These are phyloP conservation scores for Peronospora farinosa DNA, from an alignment of 352 stramenopile genomes.

Conservation along the genomic window DNA sequence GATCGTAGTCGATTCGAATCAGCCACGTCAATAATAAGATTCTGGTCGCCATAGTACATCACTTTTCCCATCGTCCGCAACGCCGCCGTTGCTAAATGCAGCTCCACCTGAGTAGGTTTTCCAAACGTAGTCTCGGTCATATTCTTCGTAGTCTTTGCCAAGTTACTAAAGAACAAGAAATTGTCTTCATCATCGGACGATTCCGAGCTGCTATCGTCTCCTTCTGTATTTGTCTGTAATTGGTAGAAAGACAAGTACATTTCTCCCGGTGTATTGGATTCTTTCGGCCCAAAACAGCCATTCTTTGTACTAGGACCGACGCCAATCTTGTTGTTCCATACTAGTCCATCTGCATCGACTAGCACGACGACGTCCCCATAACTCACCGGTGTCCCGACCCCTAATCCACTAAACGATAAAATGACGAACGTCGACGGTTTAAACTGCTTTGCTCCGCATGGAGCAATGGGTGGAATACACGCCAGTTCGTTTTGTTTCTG, in stretches of 20 bases:
- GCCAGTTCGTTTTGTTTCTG: slow-evolving; percentile 61
- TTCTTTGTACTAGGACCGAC: slow-evolving; percentile 68
- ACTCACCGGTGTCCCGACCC: slow-evolving; percentile 54
- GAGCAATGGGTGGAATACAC: slow-evolving; percentile 52
- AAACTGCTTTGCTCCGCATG: slow-evolving; percentile 34
- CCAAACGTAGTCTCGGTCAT: slow-evolving; percentile 69
- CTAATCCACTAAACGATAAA: slow-evolving; percentile 53
- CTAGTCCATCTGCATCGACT: slow-evolving; percentile 48
- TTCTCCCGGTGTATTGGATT: slow-evolving; percentile 58
- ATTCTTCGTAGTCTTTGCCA: slow-evolving; percentile 53
- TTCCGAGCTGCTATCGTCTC: slow-evolving; percentile 40
- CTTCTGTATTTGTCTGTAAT: slow-evolving; percentile 33
- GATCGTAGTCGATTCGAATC: slow-evolving; percentile 76
- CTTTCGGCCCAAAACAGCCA: slow-evolving; percentile 69
- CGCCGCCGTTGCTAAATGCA: slow-evolving; percentile 43
- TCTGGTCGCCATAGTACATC: slow-evolving; percentile 72
- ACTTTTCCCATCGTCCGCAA: slow-evolving; percentile 57
- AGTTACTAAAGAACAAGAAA: slow-evolving; percentile 59
- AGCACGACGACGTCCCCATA: slow-evolving; percentile 81
- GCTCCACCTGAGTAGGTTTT: slow-evolving; percentile 46
- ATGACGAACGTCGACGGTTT: slow-evolving; percentile 58
- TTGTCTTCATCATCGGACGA: slow-evolving; percentile 55
- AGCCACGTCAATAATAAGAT: slow-evolving; percentile 73
- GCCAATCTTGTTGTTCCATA: slow-evolving; percentile 87
- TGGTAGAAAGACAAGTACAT: slow-evolving; percentile 82